These are phyloP conservation scores for Tuctoria greenei DNA, from an alignment of 176 grass and related monocot genomes.

Conservation along the genomic window DNA sequence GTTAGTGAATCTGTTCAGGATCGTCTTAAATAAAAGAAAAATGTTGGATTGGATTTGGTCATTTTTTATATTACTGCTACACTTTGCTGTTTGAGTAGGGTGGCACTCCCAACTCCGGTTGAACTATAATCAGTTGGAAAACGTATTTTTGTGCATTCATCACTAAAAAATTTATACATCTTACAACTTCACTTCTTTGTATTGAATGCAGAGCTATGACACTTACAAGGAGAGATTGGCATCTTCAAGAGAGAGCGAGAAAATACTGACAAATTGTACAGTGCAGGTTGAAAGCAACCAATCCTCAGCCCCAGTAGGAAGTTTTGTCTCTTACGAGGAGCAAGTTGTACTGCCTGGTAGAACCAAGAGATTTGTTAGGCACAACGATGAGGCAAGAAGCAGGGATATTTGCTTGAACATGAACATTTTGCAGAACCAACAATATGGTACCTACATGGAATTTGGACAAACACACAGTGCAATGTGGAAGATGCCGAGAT, in stretches of 20 bases:
- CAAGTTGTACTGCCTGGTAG: slow-evolving; percentile 7
- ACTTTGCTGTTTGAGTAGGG: neutral
- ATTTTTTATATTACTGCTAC: neutral
- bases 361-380: slow-evolving; percentile 10
- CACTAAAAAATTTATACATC: neutral
- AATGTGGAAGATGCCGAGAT: neutral
- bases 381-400: slow-evolving; percentile 9
- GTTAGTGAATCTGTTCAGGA: neutral
- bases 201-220: slow-evolving; percentile 25
- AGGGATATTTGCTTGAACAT: slow-evolving; percentile 34
- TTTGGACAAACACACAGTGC: slow-evolving; percentile 5
- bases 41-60: neutral
- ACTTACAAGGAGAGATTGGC: slow-evolving; percentile 21
- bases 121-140: slow-evolving; percentile 3
- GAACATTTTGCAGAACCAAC: slow-evolving; percentile 7
- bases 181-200: neutral
- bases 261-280: neutral
- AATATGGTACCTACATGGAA: slow-evolving; percentile 17
- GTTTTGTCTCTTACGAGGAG: slow-evolving; percentile 26
- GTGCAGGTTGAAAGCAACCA: slow-evolving; percentile 1
- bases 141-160: neutral
- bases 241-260: slow-evolving; percentile 24
- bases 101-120: neutral
- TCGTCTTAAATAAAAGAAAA: neutral
- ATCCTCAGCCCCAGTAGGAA: neutral